A percentile compares a stretch with the other conserved stretches of the same genome.
Evolutionary conservation across 2,329 filamentous ascomycete genomes (phyloP).

Genomic region (Didymella pinodella): DNA sequence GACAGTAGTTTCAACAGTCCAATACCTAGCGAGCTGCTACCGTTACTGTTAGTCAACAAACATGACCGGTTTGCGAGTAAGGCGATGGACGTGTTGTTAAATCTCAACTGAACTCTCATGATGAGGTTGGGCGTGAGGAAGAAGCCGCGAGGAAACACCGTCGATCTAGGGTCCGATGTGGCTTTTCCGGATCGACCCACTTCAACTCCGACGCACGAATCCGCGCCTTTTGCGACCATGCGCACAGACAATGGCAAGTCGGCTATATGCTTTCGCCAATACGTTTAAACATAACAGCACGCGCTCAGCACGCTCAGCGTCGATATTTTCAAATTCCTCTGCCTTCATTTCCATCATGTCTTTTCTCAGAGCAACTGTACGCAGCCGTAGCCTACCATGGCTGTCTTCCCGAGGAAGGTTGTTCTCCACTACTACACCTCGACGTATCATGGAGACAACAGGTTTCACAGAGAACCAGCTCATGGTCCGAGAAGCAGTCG

Average conservation of each 20-base stretch:
- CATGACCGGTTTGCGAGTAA: background rate
- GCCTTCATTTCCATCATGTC: background rate
- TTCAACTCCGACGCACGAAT: background rate
- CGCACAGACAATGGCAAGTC: background rate
- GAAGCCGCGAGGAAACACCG: slow-evolving; percentile 1
- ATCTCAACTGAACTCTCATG: background rate
- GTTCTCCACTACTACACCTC: slow-evolving; percentile 45
- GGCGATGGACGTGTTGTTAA: background rate
- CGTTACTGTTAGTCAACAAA: background rate
- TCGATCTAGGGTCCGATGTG: slow-evolving; percentile 13
- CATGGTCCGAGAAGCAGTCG: slow-evolving; percentile 73
- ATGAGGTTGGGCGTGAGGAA: background rate
- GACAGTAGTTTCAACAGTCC: background rate
- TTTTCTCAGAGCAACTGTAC: slow-evolving; percentile 2
- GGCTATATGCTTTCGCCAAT: slow-evolving; percentile 18
- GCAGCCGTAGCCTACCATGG: slow-evolving; percentile 10
- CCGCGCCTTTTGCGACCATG: no score
- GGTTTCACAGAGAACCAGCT: slow-evolving; percentile 78
- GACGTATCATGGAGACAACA: slow-evolving; percentile 71
- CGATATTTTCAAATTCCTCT: background rate
- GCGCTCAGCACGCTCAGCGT: background rate
- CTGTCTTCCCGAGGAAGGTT: slow-evolving; percentile 3
- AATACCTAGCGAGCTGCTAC: background rate
- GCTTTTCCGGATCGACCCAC: slow-evolving; percentile 12
- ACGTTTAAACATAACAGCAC: background rate